These are phyloP conservation scores for Conidiobolus incongruus DNA, from an alignment of 371 early-diverging fungal species.

Conservation along the genomic window DNA sequence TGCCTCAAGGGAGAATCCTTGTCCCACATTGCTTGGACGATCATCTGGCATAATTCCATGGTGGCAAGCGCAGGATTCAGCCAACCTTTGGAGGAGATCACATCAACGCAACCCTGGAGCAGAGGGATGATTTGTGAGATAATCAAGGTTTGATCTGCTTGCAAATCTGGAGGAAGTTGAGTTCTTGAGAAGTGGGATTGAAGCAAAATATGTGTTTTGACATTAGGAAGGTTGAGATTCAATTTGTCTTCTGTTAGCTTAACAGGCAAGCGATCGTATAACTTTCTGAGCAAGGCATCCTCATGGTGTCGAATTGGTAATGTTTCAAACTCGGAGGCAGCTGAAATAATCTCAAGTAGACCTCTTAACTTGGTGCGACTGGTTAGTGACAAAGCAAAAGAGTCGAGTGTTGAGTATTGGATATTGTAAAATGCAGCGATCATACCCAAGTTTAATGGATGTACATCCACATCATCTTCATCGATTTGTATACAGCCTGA, in stretches of 20 bases:
- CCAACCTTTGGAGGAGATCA: conserved; percentile 81
- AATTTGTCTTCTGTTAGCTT: conserved; percentile 29
- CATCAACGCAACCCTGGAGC: conserved; percentile 87
- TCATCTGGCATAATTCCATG: conserved; percentile 94
- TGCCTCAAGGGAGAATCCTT: conserved; percentile 77
- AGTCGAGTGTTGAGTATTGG: conserved; percentile 78
- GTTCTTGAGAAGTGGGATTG: conserved; percentile 89
- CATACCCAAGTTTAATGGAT: conserved; percentile 85
- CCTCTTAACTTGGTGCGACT: conserved; percentile 71
- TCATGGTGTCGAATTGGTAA: conserved; percentile 90
- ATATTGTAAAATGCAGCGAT: conserved; percentile 93
- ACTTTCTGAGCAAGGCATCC: conserved; percentile 39
- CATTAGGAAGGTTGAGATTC: conserved; percentile 44
- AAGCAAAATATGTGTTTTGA: conserved; percentile 72
- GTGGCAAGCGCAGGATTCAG: conserved; percentile 68
- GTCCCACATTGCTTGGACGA: conserved; percentile 93
- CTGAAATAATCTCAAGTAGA: conserved; percentile 73
- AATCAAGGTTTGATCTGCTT: conserved; percentile 59
- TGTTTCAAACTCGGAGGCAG: conserved; percentile 76
- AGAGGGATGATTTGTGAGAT: conserved; percentile 51
- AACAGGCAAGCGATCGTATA: conserved; percentile 64
- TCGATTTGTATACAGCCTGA: conserved; percentile 65
- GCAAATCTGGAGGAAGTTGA: conserved; percentile 72
- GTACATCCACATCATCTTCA: conserved; percentile 63
- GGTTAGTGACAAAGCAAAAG: conserved; percentile 69